Percentiles rank a stretch among this genome's conserved stretches.
These are phyloP conservation scores for Pseudomonodictys pantanalensis DNA, from an alignment of 495 filamentous ascomycete genomes.

Conservation along the genomic window DNA sequence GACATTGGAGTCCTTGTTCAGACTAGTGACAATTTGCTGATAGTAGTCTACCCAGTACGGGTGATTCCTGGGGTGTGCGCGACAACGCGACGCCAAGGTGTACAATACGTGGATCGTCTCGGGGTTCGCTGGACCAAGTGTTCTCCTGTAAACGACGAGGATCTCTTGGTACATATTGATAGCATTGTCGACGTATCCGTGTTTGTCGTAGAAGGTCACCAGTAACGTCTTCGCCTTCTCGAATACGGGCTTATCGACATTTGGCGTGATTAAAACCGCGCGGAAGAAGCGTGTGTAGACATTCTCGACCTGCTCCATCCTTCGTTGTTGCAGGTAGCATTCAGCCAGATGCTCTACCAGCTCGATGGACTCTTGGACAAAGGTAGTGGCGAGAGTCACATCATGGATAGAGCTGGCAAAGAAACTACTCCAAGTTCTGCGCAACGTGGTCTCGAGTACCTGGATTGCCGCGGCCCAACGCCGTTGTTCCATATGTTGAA, in stretches of 20 bases:
- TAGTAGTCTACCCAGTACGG: slow-evolving; percentile 31
- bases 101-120: slow-evolving; percentile 17
- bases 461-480: slow-evolving; percentile 12
- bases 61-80: slow-evolving; percentile 11
- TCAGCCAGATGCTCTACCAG: slow-evolving; percentile 20
- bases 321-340: slow-evolving; percentile 7
- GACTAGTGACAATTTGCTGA: slow-evolving; percentile 13
- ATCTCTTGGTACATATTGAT: slow-evolving; percentile 27
- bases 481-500: slow-evolving; percentile 15
- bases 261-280: slow-evolving; percentile 13
- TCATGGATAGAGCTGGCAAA: slow-evolving; percentile 14
- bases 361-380: slow-evolving; percentile 27
- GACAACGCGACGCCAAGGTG: slow-evolving; percentile 15
- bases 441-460: slow-evolving; percentile 14
- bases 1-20: slow-evolving; percentile 23
- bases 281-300: slow-evolving; percentile 25
- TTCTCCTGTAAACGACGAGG: slow-evolving; percentile 13
- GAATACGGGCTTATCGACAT: slow-evolving; percentile 15
- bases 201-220: slow-evolving; percentile 25
- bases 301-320: slow-evolving; percentile 25
- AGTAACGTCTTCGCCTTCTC: slow-evolving; percentile 14
- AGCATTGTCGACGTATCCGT: slow-evolving; percentile 23
- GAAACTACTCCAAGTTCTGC: slow-evolving; percentile 24
- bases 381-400: slow-evolving; percentile 18
- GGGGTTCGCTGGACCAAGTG: slow-evolving; percentile 9